Evolutionary conservation across 305 asterid species (phyloP).

Genomic region (Fraxinus latifolia): DNA sequence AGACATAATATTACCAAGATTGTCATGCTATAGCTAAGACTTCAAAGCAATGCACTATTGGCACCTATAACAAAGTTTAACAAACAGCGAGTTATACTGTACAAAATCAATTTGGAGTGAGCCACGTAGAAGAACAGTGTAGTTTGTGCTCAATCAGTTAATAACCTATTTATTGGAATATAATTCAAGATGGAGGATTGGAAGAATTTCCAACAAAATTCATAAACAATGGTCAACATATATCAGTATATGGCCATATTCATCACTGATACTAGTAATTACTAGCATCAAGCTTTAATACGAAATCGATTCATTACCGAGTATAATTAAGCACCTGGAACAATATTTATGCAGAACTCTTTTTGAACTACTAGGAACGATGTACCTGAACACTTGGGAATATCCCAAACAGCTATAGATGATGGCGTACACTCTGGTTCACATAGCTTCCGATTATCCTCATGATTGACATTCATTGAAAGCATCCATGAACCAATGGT

Average conservation of each 20-base stretch:
- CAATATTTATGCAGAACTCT: not conserved
- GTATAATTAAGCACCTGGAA: not conserved
- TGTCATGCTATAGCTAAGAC: not conserved
- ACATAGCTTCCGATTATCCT: conserved; percentile 65
- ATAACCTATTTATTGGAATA: not conserved
- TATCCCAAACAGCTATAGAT: conserved; percentile 94
- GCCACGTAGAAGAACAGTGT: not conserved
- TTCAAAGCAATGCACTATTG: not conserved
- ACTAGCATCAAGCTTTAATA: not conserved
- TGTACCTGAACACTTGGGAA: conserved; percentile 93
- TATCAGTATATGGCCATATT: not conserved
- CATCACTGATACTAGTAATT: not conserved
- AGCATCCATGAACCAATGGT: conserved; percentile 99
- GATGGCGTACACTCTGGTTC: conserved; percentile 59
- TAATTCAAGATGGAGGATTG: not conserved
- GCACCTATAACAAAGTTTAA: not conserved
- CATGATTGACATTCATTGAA: conserved; percentile 92
- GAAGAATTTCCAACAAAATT: not conserved
- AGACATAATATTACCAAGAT: conserved; percentile 13
- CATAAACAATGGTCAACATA: not conserved
- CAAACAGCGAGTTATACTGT: not conserved
- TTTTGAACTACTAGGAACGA: conserved; percentile 5
- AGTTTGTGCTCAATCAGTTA: not conserved
- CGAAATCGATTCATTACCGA: not conserved
- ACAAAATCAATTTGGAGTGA: not conserved